phyloP scores from a whole-genome alignment of 306 rosid species.

The Mucuna pruriens region DNA sequence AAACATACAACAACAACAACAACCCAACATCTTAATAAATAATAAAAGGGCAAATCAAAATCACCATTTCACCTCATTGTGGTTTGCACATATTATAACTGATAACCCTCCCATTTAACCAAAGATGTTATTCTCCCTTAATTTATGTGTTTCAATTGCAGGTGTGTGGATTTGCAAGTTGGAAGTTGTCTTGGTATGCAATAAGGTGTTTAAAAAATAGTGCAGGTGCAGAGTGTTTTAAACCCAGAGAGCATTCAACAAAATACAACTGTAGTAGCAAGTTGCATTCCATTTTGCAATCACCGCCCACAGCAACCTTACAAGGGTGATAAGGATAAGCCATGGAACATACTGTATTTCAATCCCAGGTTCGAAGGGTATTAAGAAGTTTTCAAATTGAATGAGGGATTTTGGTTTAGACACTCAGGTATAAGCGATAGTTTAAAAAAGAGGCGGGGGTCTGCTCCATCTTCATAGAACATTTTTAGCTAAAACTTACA shows the following conservation, averaged over 20 bases:
- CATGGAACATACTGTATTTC: not conserved
- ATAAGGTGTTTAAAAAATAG: constrained; percentile 13
- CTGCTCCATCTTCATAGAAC: not conserved
- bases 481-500: not conserved
- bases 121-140: not conserved
- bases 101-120: not conserved
- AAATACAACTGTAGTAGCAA: not conserved
- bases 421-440: not conserved
- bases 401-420: not conserved
- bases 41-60: not conserved
- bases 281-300: not conserved
- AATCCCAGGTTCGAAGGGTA: not conserved
- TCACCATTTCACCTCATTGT: constrained; percentile 1
- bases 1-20: not conserved
- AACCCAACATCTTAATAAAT: constrained; percentile 6
- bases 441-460: not conserved
- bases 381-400: not conserved
- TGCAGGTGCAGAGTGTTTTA: not conserved
- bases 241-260: not conserved
- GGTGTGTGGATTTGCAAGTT: not conserved
- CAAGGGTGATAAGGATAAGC: not conserved
- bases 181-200: constrained; percentile 3
- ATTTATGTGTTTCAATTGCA: not conserved
- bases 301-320: not conserved
- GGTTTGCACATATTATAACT: not conserved